Base-by-base conservation (phyloP, 1,139 yeast genomes). In the Taphrina deformans region DNA sequence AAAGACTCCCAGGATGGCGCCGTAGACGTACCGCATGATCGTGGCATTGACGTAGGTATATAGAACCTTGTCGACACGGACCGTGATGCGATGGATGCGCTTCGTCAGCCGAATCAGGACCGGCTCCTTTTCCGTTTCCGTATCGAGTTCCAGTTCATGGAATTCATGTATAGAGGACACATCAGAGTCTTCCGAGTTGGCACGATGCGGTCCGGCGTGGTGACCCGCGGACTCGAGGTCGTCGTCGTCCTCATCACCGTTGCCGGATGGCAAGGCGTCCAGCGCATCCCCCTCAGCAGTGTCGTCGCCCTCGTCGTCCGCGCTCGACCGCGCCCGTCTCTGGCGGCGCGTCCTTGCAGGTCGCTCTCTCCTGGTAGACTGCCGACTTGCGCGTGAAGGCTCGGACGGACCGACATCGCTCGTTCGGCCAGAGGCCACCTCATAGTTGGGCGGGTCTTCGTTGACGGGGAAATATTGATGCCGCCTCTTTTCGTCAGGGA, bases 401-500 rank as follows among this genome's bases (percentile, higher is more conserved):
- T 33, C 29, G 2, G 58, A 53, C 9, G 58, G 46, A 5, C 38
- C 55, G 16, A 51, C 40, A 10, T 46, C 52, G 40, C 51, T 44
- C 35, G 48, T 35, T 4, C 41, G 9, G 10, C 50, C 27, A 5
- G 56, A 16, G 3, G 55, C 63, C 9, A 26, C 29, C 23, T 51
- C 50, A 21, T 59, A 59, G 9, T 26, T 26, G 2, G 63, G 63
- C 14, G 63, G 63, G 5, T 51, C 63, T 29, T 59, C 63, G 23
- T 59, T 52, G 10, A 59, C 45, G 12, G 63, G 63, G 7, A 59
- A 14, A 23, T 48, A 59, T 31, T 59, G 63, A 27, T 59, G 63
- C 27, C 63, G 63, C 50, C 63, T 40, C 56, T 59, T 59, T n/a
- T 59, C 63, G 23, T 59, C 63, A 23, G 56, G 56, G 21, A 52